phyloP scores from a whole-genome alignment of 345 rosid genomes.

The Schrenkiella parvula region DNA sequence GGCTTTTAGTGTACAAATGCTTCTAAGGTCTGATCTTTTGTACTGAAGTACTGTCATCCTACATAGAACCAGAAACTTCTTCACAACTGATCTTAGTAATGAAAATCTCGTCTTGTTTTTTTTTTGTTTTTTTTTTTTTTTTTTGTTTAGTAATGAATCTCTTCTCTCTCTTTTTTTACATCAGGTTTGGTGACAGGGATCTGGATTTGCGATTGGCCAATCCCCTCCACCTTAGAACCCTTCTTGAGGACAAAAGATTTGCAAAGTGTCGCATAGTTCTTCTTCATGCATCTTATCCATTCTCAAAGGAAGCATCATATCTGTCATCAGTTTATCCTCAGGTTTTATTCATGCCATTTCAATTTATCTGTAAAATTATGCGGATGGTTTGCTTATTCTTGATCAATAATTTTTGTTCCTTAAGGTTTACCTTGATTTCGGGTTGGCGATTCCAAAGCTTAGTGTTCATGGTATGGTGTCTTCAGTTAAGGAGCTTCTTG shows the following conservation, averaged over 20 bases:
- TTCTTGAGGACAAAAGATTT: slow-evolving; percentile 83
- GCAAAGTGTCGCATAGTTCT: slow-evolving; percentile 65
- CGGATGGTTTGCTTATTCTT: neutral
- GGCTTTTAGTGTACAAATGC: too few species aligned
- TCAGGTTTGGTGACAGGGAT: slow-evolving; percentile 95
- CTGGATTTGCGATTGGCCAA: slow-evolving; percentile 83
- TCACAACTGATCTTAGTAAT: too few species aligned
- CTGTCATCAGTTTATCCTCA: slow-evolving; percentile 82
- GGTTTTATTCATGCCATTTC: slow-evolving; percentile 34
- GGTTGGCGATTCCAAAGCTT: slow-evolving; percentile 92
- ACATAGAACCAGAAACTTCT: too few species aligned
- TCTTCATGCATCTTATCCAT: slow-evolving; percentile 94
- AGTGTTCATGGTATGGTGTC: slow-evolving; percentile 86
- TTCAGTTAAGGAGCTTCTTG: slow-evolving; percentile 82
- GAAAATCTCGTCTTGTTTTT: too few species aligned
- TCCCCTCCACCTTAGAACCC: slow-evolving; percentile 75
- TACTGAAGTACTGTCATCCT: too few species aligned
- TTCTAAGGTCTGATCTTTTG: too few species aligned
- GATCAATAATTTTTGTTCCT: slow-evolving; percentile 14
- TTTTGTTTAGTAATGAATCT: too few species aligned
- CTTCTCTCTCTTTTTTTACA: too few species aligned
- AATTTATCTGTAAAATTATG: neutral
- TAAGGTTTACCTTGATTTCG: slow-evolving; percentile 91
- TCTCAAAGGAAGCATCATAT: slow-evolving; percentile 88
- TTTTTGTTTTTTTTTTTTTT: too few species aligned